Base-by-base conservation (phyloP, 139 green algal species). In the Chlamydomonas schloesseri region DNA sequence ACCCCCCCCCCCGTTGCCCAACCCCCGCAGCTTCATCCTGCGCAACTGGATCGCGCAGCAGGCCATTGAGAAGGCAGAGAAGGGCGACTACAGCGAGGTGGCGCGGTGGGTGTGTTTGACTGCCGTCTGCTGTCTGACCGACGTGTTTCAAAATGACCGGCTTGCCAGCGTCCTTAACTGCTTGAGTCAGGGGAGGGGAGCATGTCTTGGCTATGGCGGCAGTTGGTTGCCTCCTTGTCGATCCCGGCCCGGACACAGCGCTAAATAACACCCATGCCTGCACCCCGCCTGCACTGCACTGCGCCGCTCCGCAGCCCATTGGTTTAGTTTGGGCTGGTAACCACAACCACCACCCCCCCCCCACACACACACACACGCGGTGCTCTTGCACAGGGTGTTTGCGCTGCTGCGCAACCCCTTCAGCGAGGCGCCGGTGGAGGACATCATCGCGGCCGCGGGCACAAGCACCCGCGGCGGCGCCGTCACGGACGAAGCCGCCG, bases 1-100 rank as follows among this genome's bases (percentile, higher is more conserved):
- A n/a, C n/a, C n/a, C n/a, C n/a, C n/a, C n/a, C n/a, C n/a, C n/a
- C n/a, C n/a, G n/a, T n/a, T n/a, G n/a, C n/a, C n/a, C n/a, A n/a
- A n/a, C n/a, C n/a, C n/a, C n/a, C n/a, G n/a, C 83, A 93, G 89
- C n/a, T 83, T 93, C 68, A 91, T 96, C 69, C 88, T 95, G 21
- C 90, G 90, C 71, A 95, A 96, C 81, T 93, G 90, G 90, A 76
- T 95, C 15, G 88, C 88, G 17, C 91, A 95, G 79, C 37, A 73
- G 31, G 93, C 93, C 0, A 95, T 95, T n/a, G 67, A 88, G 31
- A 50, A 62, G 36, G 93, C 93, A 21, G 90, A 94, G 81, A 46
- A 60, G 13, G 93, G 91, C 24, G 84, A 93, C 74, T 93, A 80
- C 71, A 73, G 26, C 17, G 72, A 90, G 62, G 90, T 93, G 42